Conservation (phyloP, 2,329 filamentous ascomycete species). For the Amauroascus verrucosus region DNA sequence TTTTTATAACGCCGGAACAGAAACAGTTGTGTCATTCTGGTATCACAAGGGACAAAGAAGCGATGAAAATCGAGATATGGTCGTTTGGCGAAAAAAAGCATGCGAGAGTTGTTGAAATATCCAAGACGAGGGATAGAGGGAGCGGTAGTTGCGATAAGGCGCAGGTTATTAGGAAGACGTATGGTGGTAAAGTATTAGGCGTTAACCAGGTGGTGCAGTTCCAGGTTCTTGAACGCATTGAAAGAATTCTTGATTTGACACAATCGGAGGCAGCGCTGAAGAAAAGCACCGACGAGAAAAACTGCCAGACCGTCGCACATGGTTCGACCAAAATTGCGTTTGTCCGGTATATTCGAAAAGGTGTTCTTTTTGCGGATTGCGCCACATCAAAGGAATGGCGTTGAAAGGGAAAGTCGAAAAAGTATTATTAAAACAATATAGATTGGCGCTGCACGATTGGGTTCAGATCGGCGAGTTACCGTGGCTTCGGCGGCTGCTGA, state of each 20-base stretch:
- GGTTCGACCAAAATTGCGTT: slow-evolving; percentile 7
- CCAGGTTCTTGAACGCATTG: not conserved
- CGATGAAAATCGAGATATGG: slow-evolving; percentile 3
- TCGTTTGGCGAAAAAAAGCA: not conserved
- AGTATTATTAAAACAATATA: not conserved
- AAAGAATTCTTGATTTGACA: not conserved
- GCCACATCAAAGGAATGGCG: slow-evolving; percentile 9
- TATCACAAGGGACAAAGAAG: slow-evolving; percentile 7
- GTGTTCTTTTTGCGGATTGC: not conserved
- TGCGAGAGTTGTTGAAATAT: not conserved
- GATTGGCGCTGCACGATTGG: slow-evolving; percentile 4
- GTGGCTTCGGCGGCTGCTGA: slow-evolving; percentile 35
- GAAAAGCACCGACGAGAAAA: slow-evolving; percentile 4
- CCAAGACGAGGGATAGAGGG: not conserved
- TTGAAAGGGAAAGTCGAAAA: not conserved
- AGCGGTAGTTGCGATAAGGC: not conserved
- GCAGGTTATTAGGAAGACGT: not conserved
- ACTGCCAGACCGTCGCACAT: not conserved
- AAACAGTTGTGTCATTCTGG: slow-evolving; percentile 8
- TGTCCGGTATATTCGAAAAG: slow-evolving; percentile 1
- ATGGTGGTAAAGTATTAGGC: slow-evolving; percentile 5
- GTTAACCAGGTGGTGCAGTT: slow-evolving; percentile 3
- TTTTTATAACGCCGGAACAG: slow-evolving; percentile 9
- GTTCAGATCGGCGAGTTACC: slow-evolving; percentile 16
- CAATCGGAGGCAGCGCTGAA: not conserved